Percentiles rank a stretch among this genome's conserved stretches.
These are phyloP conservation scores for Galeopsis tetrahit DNA, from an alignment of 257 asterid species.

Conservation along the genomic window DNA sequence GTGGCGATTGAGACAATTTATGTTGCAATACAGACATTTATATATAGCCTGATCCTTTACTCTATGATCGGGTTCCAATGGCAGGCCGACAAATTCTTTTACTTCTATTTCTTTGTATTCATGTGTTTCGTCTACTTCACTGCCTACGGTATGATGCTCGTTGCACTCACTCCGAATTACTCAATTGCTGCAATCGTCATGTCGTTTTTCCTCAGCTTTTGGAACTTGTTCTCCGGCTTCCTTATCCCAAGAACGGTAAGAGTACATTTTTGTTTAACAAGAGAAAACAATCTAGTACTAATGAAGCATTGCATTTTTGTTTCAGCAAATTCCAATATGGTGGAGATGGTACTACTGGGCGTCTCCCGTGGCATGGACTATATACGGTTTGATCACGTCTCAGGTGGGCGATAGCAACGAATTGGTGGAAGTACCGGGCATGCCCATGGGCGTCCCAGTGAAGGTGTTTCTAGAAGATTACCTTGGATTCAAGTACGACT, in stretches of 20 bases:
- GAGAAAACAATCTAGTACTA: neutral
- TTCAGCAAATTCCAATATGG: slow-evolving; percentile 83
- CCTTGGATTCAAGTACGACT: slow-evolving; percentile 65
- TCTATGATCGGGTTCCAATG: slow-evolving; percentile 84
- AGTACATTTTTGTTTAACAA: neutral
- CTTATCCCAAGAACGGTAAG: slow-evolving; percentile 75
- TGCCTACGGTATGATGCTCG: slow-evolving; percentile 85
- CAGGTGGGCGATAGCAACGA: slow-evolving; percentile 60
- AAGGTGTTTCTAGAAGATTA: slow-evolving; percentile 48
- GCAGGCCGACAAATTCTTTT: slow-evolving; percentile 56
- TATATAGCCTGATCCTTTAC: slow-evolving; percentile 77
- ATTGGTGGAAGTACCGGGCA: slow-evolving; percentile 52
- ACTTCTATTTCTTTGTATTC: slow-evolving; percentile 73
- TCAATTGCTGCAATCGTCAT: slow-evolving; percentile 74
- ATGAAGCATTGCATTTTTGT: neutral
- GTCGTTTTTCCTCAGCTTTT: slow-evolving; percentile 90
- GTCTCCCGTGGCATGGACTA: slow-evolving; percentile 87
- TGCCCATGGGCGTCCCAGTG: slow-evolving; percentile 33
- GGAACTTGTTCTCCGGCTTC: slow-evolving; percentile 88
- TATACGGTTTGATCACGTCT: slow-evolving; percentile 78
- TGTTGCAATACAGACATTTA: slow-evolving; percentile 58
- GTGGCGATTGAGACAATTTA: slow-evolving; percentile 73
- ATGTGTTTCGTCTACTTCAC: slow-evolving; percentile 89
- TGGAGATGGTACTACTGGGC: slow-evolving; percentile 96
- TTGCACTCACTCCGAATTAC: slow-evolving; percentile 82